Evolutionary conservation across 805 yeast species (phyloP).

Genomic region (Kodamaea fukazawae): DNA sequence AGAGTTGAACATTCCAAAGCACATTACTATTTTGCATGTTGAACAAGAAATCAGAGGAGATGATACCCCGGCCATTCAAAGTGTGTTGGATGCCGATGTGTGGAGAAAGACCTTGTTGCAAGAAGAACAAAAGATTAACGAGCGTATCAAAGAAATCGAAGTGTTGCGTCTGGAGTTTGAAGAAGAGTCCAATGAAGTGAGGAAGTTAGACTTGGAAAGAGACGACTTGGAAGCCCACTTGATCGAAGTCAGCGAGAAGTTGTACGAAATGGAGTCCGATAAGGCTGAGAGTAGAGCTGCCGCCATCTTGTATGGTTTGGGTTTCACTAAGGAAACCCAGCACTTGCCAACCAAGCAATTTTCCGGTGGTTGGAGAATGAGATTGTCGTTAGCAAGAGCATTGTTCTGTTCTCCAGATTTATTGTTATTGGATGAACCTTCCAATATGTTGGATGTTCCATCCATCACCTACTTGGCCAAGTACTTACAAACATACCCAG

Average conservation of each 20-base stretch:
- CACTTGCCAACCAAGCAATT: conserved; percentile 79
- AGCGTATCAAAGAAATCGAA: conserved; percentile 74
- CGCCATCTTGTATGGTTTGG: conserved; percentile 85
- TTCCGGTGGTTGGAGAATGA: conserved; percentile 99
- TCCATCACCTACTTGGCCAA: conserved; percentile 91
- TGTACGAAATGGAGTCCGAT: conserved; percentile 92
- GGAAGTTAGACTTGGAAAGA: conserved; percentile 83
- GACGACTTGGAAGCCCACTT: conserved; percentile 79
- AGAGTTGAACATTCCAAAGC: conserved; percentile 91
- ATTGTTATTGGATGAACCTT: conserved; percentile 93
- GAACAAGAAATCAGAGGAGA: conserved; percentile 97
- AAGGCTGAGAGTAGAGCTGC: conserved; percentile 98
- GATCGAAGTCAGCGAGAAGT: conserved; percentile 75
- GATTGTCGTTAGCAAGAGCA: conserved; percentile 96
- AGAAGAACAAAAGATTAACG: conserved; percentile 74
- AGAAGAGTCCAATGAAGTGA: conserved; percentile 71
- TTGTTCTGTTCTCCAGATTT: conserved; percentile 96
- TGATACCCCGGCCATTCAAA: conserved; percentile 84
- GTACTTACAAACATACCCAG: conserved; percentile 84
- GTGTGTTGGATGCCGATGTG: conserved; percentile 98
- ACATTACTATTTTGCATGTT: conserved; percentile 91
- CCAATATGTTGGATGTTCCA: conserved; percentile 99
- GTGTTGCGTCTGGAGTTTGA: conserved; percentile 59
- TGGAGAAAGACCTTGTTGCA: conserved; percentile 89
- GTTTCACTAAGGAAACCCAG: conserved; percentile 89